phyloP scores from a whole-genome alignment of 768 basidiomycete genomes.

The Kwoniella newhampshirensis region DNA sequence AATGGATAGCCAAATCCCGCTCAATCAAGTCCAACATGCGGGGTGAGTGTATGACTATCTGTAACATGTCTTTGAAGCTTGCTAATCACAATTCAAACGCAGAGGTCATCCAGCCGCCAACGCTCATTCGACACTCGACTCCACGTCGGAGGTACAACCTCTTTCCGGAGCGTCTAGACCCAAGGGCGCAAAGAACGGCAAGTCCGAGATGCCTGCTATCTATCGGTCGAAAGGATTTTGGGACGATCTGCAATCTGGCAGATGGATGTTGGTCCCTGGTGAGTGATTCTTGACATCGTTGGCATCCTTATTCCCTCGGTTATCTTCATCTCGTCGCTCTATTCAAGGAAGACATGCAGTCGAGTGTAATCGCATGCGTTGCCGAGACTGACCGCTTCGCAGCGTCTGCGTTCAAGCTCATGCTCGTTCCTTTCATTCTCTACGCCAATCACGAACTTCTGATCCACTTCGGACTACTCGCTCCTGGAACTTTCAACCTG shows the following conservation, averaged over 20 bases:
- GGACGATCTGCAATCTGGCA: constrained; percentile 60
- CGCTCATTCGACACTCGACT: background rate
- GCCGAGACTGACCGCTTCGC: background rate
- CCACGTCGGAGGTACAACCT: constrained; percentile 28
- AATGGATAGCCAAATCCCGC: constrained; percentile 29
- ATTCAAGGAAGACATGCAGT: background rate
- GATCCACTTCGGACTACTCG: constrained; percentile 56
- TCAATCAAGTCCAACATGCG: constrained; percentile 20
- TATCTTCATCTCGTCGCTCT: background rate
- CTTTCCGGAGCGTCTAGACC: constrained; percentile 18
- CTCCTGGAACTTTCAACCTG: constrained; percentile 62
- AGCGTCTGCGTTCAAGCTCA: constrained; percentile 45
- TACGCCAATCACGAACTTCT: constrained; percentile 40
- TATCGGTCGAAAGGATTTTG: constrained; percentile 56
- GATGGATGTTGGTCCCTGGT: constrained; percentile 79
- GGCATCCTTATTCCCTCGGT: too few species aligned
- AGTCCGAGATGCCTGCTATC: constrained; percentile 30
- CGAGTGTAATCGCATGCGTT: too few species aligned
- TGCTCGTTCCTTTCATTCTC: constrained; percentile 38
- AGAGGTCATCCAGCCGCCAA: background rate
- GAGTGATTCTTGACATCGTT: constrained; percentile 36
- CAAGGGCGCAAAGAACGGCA: constrained; percentile 1
- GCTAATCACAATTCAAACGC: background rate
- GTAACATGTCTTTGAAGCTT: background rate
- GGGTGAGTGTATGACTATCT: constrained; percentile 8